Evolutionary conservation across 108 stramenopile genomes (phyloP).

Genomic region (Discostella stelligeroides): DNA sequence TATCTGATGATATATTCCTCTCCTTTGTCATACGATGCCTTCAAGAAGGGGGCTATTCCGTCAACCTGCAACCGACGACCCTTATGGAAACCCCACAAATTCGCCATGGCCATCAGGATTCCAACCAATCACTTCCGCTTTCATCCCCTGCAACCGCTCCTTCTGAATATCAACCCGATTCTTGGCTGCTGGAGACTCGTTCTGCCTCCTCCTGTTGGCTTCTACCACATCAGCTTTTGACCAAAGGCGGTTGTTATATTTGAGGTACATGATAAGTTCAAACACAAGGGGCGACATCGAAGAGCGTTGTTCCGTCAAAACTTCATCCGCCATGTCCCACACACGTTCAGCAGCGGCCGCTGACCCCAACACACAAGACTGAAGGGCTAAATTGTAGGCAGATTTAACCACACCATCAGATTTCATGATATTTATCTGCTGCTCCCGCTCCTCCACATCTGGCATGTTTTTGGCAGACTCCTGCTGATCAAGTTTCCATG

Average conservation of each 20-base stretch:
- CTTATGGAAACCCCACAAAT: too few relatives aligned
- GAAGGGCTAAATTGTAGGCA: not conserved
- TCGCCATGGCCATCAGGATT: too few relatives aligned
- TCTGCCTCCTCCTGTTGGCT: constrained; percentile 5
- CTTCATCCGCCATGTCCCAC: not conserved
- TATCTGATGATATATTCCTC: too few relatives aligned
- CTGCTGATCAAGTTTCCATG: not conserved
- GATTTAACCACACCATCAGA: not conserved
- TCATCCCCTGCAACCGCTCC: not conserved
- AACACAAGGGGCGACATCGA: constrained; percentile 8
- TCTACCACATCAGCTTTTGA: constrained; percentile 10
- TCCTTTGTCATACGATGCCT: too few relatives aligned
- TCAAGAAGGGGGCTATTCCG: too few relatives aligned
- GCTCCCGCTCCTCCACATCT: too few relatives aligned
- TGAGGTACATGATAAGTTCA: constrained; percentile 13
- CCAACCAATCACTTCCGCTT: not conserved
- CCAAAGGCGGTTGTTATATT: not conserved
- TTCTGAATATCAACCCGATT: not conserved
- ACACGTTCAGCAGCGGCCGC: not conserved
- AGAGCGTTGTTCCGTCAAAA: not conserved
- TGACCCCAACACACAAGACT: not conserved
- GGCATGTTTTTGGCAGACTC: not conserved
- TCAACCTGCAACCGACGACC: too few relatives aligned
- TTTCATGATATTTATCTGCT: not conserved
- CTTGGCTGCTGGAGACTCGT: not conserved